Evolutionary conservation across 257 asterid species (phyloP), one percentile per base, ranked within the genome.

Genomic region (Capsicum pubescens): DNA sequence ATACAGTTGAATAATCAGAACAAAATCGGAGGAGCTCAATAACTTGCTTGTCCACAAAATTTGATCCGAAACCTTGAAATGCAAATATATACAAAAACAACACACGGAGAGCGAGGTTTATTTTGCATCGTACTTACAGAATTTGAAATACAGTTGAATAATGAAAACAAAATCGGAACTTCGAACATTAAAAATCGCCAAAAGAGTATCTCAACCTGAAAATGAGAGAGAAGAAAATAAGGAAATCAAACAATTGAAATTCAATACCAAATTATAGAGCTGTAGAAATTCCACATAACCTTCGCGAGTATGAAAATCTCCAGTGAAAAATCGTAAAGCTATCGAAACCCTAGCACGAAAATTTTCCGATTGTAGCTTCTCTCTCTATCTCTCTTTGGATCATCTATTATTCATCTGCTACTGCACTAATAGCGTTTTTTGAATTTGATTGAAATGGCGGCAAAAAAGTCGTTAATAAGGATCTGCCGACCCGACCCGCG

Each of bases 171-270:
- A 71, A 44, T 46, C 9, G 36, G 79, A 44, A n/a, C 79, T 10
- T 46, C 9, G 79, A 71, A 32, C 57, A 5, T 71, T 9, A 44
- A 17, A 71, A 71, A 3, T 71, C 17, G 32, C 11, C 58, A 48
- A 46, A 4, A 32, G 54, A n/a, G 7, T 17, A 71, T n/a, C 3
- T 44, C 79, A 46, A 48, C 59, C 80, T 74, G 80, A 74, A 74
- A 21, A 74, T 74, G 13, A 21, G 12, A 74, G 60, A 50, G 19
- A 7, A 21, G 3, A 50, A 70, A 48, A 46, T 19, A 74, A 74
- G 60, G 46, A 52, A 48, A 48, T 74, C 39, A 54, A 74, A 69
- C 77, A 74, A 50, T 74, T 74, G 57, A 56, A 74, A 74, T 74
- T 50, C 80, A 48, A 19, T 14, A 46, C 39, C 42, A 72, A 74